Base-by-base conservation (phyloP, 2,329 filamentous ascomycete species). In the Microsporum canis region DNA sequence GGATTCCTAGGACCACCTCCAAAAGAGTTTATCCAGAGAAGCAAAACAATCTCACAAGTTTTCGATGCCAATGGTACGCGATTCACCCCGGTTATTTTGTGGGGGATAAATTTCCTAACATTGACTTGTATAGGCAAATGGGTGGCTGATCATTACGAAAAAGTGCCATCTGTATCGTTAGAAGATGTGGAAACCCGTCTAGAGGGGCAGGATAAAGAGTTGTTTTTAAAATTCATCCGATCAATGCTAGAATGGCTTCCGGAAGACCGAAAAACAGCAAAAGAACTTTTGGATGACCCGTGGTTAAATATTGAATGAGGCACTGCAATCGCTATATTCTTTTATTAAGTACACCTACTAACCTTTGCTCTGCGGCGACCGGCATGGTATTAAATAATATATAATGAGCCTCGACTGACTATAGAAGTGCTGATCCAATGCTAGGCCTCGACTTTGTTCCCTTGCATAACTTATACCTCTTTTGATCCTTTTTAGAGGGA, bases 61-160 rank as follows among this genome's bases (percentile, higher is more conserved):
- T 65, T 60, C 57, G 62, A 62, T 39, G 29, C 61, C 14, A 61
- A 31, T 41, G 53, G 53, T 58, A 47, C 7, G 23, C 23, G 10
- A 4, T 47, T 47, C 23, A 23, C 23, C 23, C 43, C 8, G 6
- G 6, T 2, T 47, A 23, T 29, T 47, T 43, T n/a, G 3, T 10
- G 5, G 17, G 5, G n/a, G 4, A 1, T 7, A n/a, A 43, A n/a
- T 5, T n/a, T 43, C 4, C n/a, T 4, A n/a, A 0, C n/a, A n/a
- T 4, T n/a, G 14, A 43, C 39, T 4, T 5, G 8, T n/a, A n/a
- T 23, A 43, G 39, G 39, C 7, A 2, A 2, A 14, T 43, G 5
- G n/a, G 7, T 17, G n/a, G n/a, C 39, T 1, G 14, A 43, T 43
- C 1, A 43, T 6, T 1, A 43, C 17, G n/a, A 4, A 43, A 2